Evolutionary conservation across 176 grass and related monocot species (phyloP).

Genomic region (Eremochloa ophiuroides): DNA sequence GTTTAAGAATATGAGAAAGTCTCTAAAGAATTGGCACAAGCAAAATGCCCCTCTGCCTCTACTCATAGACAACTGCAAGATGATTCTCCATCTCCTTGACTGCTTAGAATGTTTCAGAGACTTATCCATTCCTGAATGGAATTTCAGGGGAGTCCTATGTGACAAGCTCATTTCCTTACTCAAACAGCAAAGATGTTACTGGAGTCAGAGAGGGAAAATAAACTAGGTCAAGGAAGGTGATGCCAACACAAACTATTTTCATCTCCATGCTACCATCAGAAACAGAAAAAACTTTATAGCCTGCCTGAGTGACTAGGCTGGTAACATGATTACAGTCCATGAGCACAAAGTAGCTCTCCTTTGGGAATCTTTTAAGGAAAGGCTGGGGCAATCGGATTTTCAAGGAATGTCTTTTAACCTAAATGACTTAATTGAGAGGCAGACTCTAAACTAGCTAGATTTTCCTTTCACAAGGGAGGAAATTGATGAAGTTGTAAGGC

Average conservation of each 20-base stretch:
- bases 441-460: accelerated
- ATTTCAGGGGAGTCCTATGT: accelerated
- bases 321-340: accelerated
- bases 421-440: accelerated
- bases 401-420: no score
- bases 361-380: neutral
- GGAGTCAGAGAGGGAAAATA: neutral
- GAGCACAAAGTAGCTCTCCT: neutral
- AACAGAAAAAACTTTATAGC: neutral
- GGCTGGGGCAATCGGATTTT: accelerated
- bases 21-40: accelerated
- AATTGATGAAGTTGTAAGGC: accelerated
- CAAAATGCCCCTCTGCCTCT: accelerated
- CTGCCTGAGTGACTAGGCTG: accelerated
- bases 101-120: accelerated
- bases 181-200: neutral
- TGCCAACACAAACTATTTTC: neutral
- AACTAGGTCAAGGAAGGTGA: neutral
- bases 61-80: accelerated
- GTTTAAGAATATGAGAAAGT: no score
- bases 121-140: neutral
- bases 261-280: neutral
- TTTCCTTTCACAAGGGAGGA: accelerated
- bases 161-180: accelerated
- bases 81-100: accelerated